Percentiles rank a stretch among this genome's conserved stretches.
Conservation (phyloP, 495 filamentous ascomycete species). For the Entonaema liquescens region DNA sequence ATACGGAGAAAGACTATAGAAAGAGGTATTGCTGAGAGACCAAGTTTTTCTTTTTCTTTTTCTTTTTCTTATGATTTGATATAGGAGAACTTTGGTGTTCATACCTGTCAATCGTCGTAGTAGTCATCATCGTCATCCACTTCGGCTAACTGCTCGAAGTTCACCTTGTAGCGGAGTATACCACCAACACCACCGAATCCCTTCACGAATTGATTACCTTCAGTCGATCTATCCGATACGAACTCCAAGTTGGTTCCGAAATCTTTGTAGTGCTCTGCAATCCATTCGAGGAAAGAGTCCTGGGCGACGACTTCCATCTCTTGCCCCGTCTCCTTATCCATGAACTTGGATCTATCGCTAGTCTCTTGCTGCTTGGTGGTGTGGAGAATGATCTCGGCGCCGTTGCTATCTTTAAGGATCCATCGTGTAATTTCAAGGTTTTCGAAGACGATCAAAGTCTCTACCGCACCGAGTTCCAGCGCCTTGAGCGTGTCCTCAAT, state of each 20-base stretch:
- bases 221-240: constrained; percentile 93
- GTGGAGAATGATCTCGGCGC: constrained; percentile 77
- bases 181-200: constrained; percentile 98
- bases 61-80: constrained; percentile 1
- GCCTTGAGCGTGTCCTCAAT: constrained; percentile 97
- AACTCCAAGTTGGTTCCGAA: constrained; percentile 98
- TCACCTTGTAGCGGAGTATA: constrained; percentile 98
- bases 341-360: constrained; percentile 79
- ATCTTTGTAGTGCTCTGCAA: constrained; percentile 96
- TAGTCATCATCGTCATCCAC: constrained; percentile 97
- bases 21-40: background rate
- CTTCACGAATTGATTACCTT: constrained; percentile 99
- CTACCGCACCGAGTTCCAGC: constrained; percentile 93
- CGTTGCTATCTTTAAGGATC: constrained; percentile 79
- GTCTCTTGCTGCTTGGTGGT: constrained; percentile 86
- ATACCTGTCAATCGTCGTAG: constrained; percentile 78
- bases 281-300: constrained; percentile 95
- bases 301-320: constrained; percentile 94
- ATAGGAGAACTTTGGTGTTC: constrained; percentile 15
- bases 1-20: background rate
- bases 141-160: constrained; percentile 98
- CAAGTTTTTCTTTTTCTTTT: constrained; percentile 17
- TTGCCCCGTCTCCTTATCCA: constrained; percentile 91
- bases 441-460: constrained; percentile 96
- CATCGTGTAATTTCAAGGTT: constrained; percentile 94